A percentile compares a stretch with the other conserved stretches of the same genome.
phyloP scores from a whole-genome alignment of 2,329 filamentous ascomycete species.

The Aaosphaeria pasadenensis region DNA sequence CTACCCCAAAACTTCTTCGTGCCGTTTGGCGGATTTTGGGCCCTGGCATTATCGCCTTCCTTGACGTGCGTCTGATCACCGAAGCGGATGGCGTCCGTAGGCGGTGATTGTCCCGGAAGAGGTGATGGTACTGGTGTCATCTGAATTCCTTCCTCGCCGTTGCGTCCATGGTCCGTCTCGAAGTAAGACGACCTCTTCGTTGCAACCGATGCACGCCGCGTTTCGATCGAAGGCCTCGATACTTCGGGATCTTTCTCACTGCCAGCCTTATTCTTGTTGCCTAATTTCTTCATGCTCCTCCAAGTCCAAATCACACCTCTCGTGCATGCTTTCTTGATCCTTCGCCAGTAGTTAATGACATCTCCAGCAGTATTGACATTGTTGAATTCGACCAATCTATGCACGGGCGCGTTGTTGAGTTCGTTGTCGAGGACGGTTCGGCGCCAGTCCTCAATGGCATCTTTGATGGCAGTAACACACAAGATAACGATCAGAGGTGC shows the following conservation, averaged over 20 bases:
- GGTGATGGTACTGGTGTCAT: conserved; percentile 95
- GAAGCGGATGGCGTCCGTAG: conserved; percentile 20
- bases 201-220: conserved; percentile 56
- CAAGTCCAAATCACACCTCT: conserved; percentile 57
- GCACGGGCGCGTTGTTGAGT: conserved; percentile 93
- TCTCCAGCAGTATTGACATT: conserved; percentile 94
- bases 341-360: conserved; percentile 80
- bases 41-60: conserved; percentile 25
- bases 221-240: conserved; percentile 65
- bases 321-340: conserved; percentile 83
- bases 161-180: conserved; percentile 46
- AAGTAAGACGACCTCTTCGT: conserved; percentile 52
- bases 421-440: conserved; percentile 88
- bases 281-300: conserved; percentile 42
- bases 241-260: conserved; percentile 49
- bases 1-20: conserved; percentile 59
- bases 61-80: conserved; percentile 15
- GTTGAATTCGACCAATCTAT: conserved; percentile 81
- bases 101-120: conserved; percentile 49
- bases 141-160: conserved; percentile 64
- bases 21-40: conserved; percentile 11
- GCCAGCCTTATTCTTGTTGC: conserved; percentile 41
- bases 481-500: conserved; percentile 94
- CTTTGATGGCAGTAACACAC: conserved; percentile 83
- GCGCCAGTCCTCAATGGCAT: conserved; percentile 92